Conservation (phyloP, 306 rosid genomes). For the Sechiopsis laciniata region DNA sequence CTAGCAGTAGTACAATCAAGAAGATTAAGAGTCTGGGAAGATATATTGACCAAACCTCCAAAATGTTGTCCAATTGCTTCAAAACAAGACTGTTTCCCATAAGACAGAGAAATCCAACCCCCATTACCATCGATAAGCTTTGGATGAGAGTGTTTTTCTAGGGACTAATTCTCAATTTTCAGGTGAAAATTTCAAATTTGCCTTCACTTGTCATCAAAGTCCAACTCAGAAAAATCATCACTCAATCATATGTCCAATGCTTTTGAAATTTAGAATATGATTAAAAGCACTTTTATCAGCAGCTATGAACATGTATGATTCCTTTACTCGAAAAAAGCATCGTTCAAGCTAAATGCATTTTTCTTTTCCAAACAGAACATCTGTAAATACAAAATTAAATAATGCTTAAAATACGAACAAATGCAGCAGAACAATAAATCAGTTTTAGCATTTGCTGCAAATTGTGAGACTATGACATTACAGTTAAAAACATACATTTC, state of each 20-base stretch:
- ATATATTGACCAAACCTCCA: too few relatives aligned
- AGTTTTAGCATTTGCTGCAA: not conserved
- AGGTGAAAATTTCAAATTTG: too few relatives aligned
- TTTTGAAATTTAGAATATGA: not conserved
- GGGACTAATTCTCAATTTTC: too few relatives aligned
- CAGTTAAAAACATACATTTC: not conserved
- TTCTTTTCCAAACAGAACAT: not conserved
- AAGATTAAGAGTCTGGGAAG: too few relatives aligned
- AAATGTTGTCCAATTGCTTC: too few relatives aligned
- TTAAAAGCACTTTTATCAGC: constrained; percentile 7
- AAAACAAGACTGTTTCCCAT: too few relatives aligned
- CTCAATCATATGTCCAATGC: not conserved
- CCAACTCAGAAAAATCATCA: too few relatives aligned
- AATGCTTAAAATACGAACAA: not conserved
- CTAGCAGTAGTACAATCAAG: too few relatives aligned
- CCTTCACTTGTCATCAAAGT: too few relatives aligned
- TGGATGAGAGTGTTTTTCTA: too few relatives aligned
- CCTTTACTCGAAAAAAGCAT: not conserved
- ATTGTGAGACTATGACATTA: not conserved
- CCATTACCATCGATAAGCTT: too few relatives aligned
- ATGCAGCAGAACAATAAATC: constrained; percentile 7
- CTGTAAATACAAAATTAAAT: not conserved
- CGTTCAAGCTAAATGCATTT: not conserved
- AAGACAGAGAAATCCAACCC: too few relatives aligned
- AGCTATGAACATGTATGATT: constrained; percentile 18